A percentile compares a stretch with the other conserved stretches of the same genome.
Evolutionary conservation across 2,329 filamentous ascomycete species (phyloP).

Genomic region (Basipetospora sp.): DNA sequence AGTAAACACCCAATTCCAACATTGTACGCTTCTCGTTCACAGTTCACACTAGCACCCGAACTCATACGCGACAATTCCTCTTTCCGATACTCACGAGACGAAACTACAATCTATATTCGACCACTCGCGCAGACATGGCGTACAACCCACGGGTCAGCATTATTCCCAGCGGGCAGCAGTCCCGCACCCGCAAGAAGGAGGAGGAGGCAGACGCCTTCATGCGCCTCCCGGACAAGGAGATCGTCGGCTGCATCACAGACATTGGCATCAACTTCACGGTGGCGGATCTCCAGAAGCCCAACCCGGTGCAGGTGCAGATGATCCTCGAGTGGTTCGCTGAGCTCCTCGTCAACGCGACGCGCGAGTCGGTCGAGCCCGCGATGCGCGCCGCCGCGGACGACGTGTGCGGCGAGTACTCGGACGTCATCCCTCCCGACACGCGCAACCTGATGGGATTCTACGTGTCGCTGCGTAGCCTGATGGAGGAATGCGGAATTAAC

Average conservation of each 20-base stretch:
- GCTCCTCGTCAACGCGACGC: slow-evolving; percentile 80
- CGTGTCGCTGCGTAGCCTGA: slow-evolving; percentile 60
- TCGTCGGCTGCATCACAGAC: slow-evolving; percentile 92
- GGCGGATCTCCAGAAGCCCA: slow-evolving; percentile 82
- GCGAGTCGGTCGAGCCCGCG: slow-evolving; percentile 82
- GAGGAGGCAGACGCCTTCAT: slow-evolving; percentile 46
- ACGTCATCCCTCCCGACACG: slow-evolving; percentile 75
- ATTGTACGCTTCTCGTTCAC: too few relatives aligned
- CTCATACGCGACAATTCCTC: too few relatives aligned
- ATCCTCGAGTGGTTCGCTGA: slow-evolving; percentile 98
- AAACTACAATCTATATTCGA: too few relatives aligned
- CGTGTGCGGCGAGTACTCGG: slow-evolving; percentile 66
- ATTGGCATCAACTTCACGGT: slow-evolving; percentile 83
- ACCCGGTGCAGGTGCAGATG: slow-evolving; percentile 86
- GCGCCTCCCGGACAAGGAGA: slow-evolving; percentile 56
- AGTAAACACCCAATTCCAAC: too few relatives aligned
- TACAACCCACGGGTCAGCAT: slow-evolving; percentile 49
- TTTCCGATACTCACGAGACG: too few relatives aligned
- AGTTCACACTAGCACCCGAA: too few relatives aligned
- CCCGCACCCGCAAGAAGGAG: slow-evolving; percentile 42
- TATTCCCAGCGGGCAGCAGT: slow-evolving; percentile 37
- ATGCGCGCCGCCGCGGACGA: slow-evolving; percentile 89
- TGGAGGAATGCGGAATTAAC: slow-evolving; percentile 77
- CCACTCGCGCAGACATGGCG: slow-evolving; percentile 28
- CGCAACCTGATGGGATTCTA: slow-evolving; percentile 95